Conservation (phyloP, 2,329 filamentous ascomycete species). For the Colletotrichum siamense region DNA sequence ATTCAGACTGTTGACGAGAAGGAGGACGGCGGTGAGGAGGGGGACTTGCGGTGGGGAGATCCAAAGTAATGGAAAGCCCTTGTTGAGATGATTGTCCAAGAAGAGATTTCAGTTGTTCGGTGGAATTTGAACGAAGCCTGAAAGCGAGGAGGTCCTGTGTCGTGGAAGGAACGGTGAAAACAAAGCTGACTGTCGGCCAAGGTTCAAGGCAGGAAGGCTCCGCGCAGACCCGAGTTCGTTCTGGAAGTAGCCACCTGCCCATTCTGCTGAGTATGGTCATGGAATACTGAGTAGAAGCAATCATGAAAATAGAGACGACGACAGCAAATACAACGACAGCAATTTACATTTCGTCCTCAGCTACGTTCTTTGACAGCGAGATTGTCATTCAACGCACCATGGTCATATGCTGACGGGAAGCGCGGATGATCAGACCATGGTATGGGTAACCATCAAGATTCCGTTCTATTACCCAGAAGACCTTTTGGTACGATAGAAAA, state of each 20-base stretch:
- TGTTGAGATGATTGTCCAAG: neutral
- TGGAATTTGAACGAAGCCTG: neutral
- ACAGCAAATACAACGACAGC: neutral
- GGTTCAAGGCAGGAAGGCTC: neutral
- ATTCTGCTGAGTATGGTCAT: neutral
- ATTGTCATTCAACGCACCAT: neutral
- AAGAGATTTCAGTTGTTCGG: neutral
- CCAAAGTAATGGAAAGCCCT: neutral
- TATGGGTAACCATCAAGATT: neutral
- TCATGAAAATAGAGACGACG: neutral
- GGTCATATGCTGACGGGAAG: neutral
- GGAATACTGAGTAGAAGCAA: neutral
- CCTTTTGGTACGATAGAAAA: neutral
- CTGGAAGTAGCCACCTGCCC: neutral
- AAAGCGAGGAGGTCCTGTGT: neutral
- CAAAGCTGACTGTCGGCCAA: neutral
- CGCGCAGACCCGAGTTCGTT: neutral
- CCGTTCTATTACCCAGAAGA: neutral
- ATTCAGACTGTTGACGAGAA: neutral
- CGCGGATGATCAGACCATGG: neutral
- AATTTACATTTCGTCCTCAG: neutral
- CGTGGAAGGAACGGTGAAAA: neutral
- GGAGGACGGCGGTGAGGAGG: neutral
- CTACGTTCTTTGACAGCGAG: neutral
- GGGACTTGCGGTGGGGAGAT: neutral